phyloP scores from a whole-genome alignment of 2,329 filamentous ascomycete species.

The Aquanectria penicillioides region DNA sequence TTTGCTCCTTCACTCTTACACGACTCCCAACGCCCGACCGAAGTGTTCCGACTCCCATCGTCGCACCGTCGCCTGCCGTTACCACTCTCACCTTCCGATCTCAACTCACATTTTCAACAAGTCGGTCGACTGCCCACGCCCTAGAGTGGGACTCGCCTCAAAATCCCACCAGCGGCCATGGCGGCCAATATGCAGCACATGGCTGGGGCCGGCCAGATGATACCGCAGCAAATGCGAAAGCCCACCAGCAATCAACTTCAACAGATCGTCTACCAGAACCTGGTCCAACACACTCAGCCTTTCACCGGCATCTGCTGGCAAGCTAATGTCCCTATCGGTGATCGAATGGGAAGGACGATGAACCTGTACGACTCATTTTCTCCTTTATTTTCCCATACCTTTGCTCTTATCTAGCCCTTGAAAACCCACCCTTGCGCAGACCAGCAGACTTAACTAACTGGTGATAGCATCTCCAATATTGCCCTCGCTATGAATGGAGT shows the following conservation, averaged over 20 bases:
- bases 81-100: conserved; percentile 2
- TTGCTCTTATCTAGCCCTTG: neutral
- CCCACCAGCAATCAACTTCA: conserved; percentile 46
- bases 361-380: conserved; percentile 50
- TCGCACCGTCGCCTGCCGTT: conserved; percentile 1
- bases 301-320: conserved; percentile 52
- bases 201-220: conserved; percentile 58
- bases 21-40: neutral
- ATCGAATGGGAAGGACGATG: conserved; percentile 55
- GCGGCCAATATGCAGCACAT: conserved; percentile 70
- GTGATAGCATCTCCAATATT: conserved; percentile 60
- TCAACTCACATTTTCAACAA: conserved; percentile 9
- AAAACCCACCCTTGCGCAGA: neutral
- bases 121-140: conserved; percentile 16
- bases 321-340: conserved; percentile 47
- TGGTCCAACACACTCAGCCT: conserved; percentile 47
- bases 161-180: conserved; percentile 58
- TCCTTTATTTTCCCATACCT: neutral
- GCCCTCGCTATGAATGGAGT: conserved; percentile 55
- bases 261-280: conserved; percentile 52
- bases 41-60: neutral
- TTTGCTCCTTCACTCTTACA: neutral
- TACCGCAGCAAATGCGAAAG: conserved; percentile 54
- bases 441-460: conserved; percentile 27
- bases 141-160: conserved; percentile 33